Evolutionary conservation across 768 basidiomycete genomes (phyloP).

Genomic region (Megacollybia marginata): DNA sequence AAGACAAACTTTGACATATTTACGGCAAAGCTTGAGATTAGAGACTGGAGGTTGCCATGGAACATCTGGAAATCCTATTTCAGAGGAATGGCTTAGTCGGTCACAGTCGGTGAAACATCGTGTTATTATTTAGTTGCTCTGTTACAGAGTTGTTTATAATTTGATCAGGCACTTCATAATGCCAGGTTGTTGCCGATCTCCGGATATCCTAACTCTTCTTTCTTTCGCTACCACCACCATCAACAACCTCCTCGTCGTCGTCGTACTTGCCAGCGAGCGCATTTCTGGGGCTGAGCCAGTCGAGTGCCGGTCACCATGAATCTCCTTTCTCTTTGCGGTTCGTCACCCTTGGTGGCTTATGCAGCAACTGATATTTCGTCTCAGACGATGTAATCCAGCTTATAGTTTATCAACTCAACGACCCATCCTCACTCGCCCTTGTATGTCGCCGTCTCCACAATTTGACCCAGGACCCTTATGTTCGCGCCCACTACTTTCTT

Average conservation of each 20-base stretch:
- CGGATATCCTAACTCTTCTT: neutral
- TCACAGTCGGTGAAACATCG: no score
- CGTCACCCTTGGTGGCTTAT: conserved; percentile 17
- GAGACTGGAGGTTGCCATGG: conserved; percentile 77
- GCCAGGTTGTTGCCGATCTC: neutral
- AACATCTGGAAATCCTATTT: conserved; percentile 37
- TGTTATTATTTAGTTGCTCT: no score
- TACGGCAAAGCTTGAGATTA: conserved; percentile 48
- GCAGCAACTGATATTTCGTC: neutral
- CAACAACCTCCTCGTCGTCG: neutral
- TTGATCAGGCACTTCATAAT: no score
- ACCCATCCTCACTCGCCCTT: conserved; percentile 53
- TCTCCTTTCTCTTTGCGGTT: conserved; percentile 49
- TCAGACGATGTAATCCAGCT: conserved; percentile 63
- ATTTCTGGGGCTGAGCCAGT: neutral
- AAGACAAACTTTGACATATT: conserved; percentile 67
- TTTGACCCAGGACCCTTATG: conserved; percentile 68
- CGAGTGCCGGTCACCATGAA: conserved; percentile 34
- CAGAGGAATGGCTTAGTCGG: conserved; percentile 14
- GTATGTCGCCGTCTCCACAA: conserved; percentile 50
- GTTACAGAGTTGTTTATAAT: no score
- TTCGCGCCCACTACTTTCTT: conserved; percentile 74
- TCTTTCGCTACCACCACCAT: conserved; percentile 4
- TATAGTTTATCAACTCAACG: conserved; percentile 64
- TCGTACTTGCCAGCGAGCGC: conserved; percentile 13